These are phyloP conservation scores for Daldinia bambusicola DNA, from an alignment of 495 filamentous ascomycete species.

Conservation along the genomic window DNA sequence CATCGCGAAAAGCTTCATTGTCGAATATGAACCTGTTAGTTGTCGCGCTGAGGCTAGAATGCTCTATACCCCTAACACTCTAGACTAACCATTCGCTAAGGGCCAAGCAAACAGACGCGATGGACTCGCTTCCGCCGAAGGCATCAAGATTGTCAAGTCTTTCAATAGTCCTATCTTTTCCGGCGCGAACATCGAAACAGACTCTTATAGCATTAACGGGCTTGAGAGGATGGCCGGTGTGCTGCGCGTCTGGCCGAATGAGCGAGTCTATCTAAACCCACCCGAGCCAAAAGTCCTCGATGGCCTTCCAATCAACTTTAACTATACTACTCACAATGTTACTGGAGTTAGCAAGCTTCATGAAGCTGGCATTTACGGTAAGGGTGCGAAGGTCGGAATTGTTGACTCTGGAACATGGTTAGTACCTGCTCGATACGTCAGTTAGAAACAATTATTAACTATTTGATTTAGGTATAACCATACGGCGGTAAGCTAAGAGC, in stretches of 20 bases:
- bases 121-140: slow-evolving; percentile 25
- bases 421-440: neutral
- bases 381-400: neutral
- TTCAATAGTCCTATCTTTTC: slow-evolving; percentile 39
- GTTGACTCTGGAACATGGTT: slow-evolving; percentile 1
- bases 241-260: slow-evolving; percentile 1
- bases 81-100: neutral
- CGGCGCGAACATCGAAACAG: slow-evolving; percentile 34
- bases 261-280: neutral
- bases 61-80: neutral
- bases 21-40: slow-evolving; percentile 1
- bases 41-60: neutral
- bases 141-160: slow-evolving; percentile 37
- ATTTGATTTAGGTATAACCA: neutral
- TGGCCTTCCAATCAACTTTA: neutral
- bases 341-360: neutral
- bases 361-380: neutral
- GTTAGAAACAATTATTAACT: neutral
- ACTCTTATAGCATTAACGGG: neutral
- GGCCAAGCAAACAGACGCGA: slow-evolving; percentile 26
- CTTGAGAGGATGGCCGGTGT: neutral
- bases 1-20: neutral
- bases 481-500: neutral
- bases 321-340: neutral
- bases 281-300: neutral